Evolutionary conservation across 2,329 filamentous ascomycete genomes (phyloP).

Genomic region (Neocucurbitaria cava): DNA sequence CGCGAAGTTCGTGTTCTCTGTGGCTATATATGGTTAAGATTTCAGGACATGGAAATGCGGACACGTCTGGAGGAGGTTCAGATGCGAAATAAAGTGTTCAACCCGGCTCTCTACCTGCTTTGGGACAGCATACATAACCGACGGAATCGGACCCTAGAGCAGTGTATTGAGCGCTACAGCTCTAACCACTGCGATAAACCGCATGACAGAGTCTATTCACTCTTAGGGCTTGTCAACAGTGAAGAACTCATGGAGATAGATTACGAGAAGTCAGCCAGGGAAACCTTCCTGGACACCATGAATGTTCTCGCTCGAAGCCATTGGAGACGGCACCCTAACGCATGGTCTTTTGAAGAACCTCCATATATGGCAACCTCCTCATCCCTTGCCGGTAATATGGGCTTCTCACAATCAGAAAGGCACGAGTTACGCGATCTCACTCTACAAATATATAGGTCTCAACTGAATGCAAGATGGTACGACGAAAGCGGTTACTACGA

Average conservation of each 20-base stretch:
- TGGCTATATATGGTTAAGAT: neutral
- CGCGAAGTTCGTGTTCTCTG: neutral
- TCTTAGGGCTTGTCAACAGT: neutral
- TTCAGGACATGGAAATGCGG: neutral
- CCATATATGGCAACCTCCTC: neutral
- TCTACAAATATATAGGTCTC: neutral
- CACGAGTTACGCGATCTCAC: neutral
- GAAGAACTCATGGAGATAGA: neutral
- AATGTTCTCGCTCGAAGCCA: neutral
- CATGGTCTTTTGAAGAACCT: neutral
- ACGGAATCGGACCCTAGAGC: neutral
- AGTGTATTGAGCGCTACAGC: neutral
- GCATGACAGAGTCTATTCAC: neutral
- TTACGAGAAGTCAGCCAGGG: neutral
- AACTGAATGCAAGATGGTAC: neutral
- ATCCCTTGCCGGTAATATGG: neutral
- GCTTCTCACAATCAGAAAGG: neutral
- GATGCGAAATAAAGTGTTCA: neutral
- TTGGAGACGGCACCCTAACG: neutral
- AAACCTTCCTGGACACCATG: neutral
- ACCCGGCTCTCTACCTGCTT: neutral
- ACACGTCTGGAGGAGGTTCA: neutral
- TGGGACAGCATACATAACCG: neutral
- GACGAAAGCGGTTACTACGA: no score
- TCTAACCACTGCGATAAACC: neutral